Base-by-base conservation (phyloP, 176 grass and related monocot genomes). In the Musa troglodytarum region DNA sequence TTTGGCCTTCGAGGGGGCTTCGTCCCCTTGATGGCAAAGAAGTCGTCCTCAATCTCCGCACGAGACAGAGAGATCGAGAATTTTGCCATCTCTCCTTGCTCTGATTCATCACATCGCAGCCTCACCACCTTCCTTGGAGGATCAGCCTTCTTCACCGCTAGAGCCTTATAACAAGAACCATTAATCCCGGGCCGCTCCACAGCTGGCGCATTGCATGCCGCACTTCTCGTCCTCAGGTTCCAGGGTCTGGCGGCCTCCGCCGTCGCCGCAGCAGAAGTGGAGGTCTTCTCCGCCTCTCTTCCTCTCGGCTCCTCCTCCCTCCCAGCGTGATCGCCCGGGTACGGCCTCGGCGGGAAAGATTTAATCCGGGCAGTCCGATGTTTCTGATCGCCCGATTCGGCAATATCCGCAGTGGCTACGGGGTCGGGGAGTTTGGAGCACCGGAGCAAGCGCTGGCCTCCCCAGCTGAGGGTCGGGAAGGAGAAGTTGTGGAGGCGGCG, bases 1-100 rank as follows among this genome's bases (percentile, higher is more conserved):
- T 83, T 92, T 59, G 89, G 83, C n/a, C 89, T 77, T 43, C 89
- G 89, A n/a, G 89, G 89, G 56, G 89, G 89, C 1, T 86, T 83
- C 14, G 81, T 79, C 8, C 86, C 86, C n/a, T 83, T 86, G 72
- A 88, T 81, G 43, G 68, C 74, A 58, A 49, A 53, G 67, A 88
- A 88, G 43, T 92, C 89, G 62, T 83, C 71, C 22, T 78, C 86
- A 53, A 88, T 83, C 81, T 92, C 89, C 65, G 81, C 74, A 77
- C 78, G 85, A 74, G 89, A 83, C 26, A 92, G 81, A 17, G 77
- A 50, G 83, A 88, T 1, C 57, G 75, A 83, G 76, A 92, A 88
- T 8, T 51, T 68, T 9, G 74, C 54, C 74, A 74, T 81, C 65
- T 64, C 68, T 9, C 24, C 65, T 59, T 79, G 49, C 25, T 34